Percentiles rank a stretch among this genome's conserved stretches.
Evolutionary conservation across 306 rosid genomes (phyloP).

Genomic region (Glycyrrhiza uralensis): DNA sequence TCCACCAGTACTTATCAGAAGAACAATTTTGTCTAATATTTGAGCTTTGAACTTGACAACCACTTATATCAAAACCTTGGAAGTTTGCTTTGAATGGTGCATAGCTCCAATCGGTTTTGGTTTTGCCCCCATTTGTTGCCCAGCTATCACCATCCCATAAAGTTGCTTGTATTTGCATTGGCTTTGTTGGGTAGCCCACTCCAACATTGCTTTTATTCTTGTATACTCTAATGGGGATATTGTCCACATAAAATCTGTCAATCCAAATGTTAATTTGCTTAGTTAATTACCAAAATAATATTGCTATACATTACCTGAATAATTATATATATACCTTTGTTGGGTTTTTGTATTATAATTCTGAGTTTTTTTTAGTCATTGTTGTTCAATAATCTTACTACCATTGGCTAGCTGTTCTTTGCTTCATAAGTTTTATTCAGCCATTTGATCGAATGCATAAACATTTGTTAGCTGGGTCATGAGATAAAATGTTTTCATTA

Average conservation of each 20-base stretch:
- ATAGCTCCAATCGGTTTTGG: slow-evolving; percentile 41
- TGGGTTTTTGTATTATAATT: too few relatives aligned
- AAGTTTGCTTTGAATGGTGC: slow-evolving; percentile 57
- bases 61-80: slow-evolving; percentile 39
- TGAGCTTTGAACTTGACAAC: slow-evolving; percentile 26
- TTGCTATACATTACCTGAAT: neutral
- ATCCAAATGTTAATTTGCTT: neutral
- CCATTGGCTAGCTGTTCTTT: too few relatives aligned
- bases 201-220: slow-evolving; percentile 34
- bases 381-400: too few relatives aligned
- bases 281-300: neutral
- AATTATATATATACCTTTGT: too few relatives aligned
- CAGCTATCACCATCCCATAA: slow-evolving; percentile 55
- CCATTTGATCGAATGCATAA: too few relatives aligned
- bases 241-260: slow-evolving; percentile 46
- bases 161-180: slow-evolving; percentile 46
- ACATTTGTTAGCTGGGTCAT: too few relatives aligned
- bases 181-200: slow-evolving; percentile 36
- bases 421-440: too few relatives aligned
- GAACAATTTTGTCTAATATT: slow-evolving; percentile 22
- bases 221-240: slow-evolving; percentile 44
- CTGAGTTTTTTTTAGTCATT: too few relatives aligned
- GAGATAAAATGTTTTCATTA: too few relatives aligned
- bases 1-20: slow-evolving; percentile 43
- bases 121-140: slow-evolving; percentile 58